phyloP scores from a whole-genome alignment of 371 early-diverging fungal genomes.

The Mortierella sp. region DNA sequence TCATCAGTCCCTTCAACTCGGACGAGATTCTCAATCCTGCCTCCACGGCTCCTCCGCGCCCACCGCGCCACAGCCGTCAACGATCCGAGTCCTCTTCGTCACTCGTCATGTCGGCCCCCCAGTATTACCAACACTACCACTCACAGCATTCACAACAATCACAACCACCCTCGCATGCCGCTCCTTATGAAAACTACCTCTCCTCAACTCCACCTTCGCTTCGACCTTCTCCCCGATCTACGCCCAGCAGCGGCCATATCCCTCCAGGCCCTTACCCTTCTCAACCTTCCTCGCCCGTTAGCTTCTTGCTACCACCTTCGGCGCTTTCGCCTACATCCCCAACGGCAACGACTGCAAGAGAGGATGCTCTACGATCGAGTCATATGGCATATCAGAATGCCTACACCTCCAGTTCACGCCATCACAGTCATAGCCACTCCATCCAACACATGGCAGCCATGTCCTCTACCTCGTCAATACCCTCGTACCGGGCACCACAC shows the following conservation, averaged over 20 bases:
- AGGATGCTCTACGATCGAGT: constrained; percentile 26
- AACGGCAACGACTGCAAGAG: not conserved
- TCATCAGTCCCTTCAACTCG: constrained; percentile 20
- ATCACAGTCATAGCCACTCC: constrained; percentile 9
- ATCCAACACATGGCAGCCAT: constrained; percentile 16
- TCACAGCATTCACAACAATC: constrained; percentile 6
- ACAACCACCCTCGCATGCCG: constrained; percentile 7
- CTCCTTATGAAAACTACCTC: constrained; percentile 23
- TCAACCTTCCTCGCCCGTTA: constrained; percentile 33
- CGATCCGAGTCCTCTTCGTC: constrained; percentile 30
- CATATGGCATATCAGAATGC: constrained; percentile 18
- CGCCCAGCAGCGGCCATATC: constrained; percentile 12
- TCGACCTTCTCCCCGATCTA: constrained; percentile 30
- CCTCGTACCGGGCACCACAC: constrained; percentile 31
- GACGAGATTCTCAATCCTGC: constrained; percentile 23
- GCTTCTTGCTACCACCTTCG: constrained; percentile 38
- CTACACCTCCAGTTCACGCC: not conserved
- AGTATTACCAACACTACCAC: constrained; percentile 38
- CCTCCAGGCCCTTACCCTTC: constrained; percentile 25
- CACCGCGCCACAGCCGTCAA: constrained; percentile 27
- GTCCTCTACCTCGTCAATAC: constrained; percentile 7
- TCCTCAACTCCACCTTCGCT: constrained; percentile 33
- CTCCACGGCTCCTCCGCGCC: constrained; percentile 20
- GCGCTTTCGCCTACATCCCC: constrained; percentile 26
- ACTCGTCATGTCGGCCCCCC: constrained; percentile 25